These are phyloP conservation scores for Boletellus sp. DNA, from an alignment of 1,284 basidiomycete genomes.

Conservation along the genomic window DNA sequence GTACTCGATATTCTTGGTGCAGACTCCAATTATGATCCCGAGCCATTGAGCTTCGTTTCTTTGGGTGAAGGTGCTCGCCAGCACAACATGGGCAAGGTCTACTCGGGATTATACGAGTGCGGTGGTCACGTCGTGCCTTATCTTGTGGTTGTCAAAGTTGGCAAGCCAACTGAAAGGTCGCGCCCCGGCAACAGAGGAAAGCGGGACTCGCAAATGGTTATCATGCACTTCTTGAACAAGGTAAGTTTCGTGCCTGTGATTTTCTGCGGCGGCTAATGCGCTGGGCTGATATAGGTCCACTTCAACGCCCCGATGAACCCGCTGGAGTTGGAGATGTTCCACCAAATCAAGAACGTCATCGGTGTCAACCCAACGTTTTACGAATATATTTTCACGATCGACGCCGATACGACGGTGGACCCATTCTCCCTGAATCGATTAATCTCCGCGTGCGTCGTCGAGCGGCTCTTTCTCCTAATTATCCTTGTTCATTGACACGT, in stretches of 20 bases:
- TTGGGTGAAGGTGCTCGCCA: conserved; percentile 94
- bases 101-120: conserved; percentile 93
- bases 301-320: conserved; percentile 97
- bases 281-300: conserved; percentile 65
- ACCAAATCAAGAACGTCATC: conserved; percentile 99
- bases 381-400: conserved; percentile 95
- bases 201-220: conserved; percentile 92
- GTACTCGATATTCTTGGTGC: conserved; percentile 96
- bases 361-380: conserved; percentile 98
- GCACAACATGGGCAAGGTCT: conserved; percentile 98
- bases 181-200: conserved; percentile 96
- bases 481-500: not conserved
- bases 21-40: conserved; percentile 89
- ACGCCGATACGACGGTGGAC: conserved; percentile 94
- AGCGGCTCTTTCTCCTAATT: not conserved
- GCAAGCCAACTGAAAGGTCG: conserved; percentile 91
- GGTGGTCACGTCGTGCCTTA: conserved; percentile 96
- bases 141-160: conserved; percentile 93
- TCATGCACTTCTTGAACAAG: conserved; percentile 98
- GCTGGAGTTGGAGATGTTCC: conserved; percentile 94
- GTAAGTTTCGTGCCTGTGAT: conserved; percentile 36
- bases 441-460: conserved; percentile 75
- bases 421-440: conserved; percentile 84
- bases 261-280: not conserved
- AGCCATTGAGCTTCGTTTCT: conserved; percentile 90